Base-by-base conservation (phyloP, 345 rosid genomes). In the Bretschneidera sinensis region DNA sequence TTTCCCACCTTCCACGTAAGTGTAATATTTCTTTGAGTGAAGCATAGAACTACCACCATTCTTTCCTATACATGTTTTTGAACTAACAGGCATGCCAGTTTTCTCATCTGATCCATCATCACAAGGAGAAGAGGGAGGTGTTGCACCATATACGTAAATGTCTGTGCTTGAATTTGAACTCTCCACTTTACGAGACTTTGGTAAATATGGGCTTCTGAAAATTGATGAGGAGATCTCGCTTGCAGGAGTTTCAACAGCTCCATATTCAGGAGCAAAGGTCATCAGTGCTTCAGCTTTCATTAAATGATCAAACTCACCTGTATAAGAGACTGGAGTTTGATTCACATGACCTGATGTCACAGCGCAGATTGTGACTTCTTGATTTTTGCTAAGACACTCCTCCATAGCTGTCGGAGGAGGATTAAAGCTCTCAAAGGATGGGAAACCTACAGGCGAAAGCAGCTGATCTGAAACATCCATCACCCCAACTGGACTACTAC, bases 181-280 rank as follows among this genome's bases (percentile, higher is more conserved):
- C 78, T 83, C 92, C 63, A 69, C 76, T 64, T 70, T 81, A 56
- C 76, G 80, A 64, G 95, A 86, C 64, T 88, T 81, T 49, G 99
- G 99, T 55, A 77, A 74, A 78, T 94, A 94, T 55, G 99, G 96
- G 62, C 77, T 86, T 77, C 77, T 88, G 75, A 88, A 83, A 76
- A 83, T 74, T 20, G 88, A 75, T 4, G 83, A 79, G 45, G 87
- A 80, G 55, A 76, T 48, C 63, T 86, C 96, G 65, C 85, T 83
- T 54, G 76, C 22, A 39, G 85, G 80, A 64, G 92, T 73, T 79
- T 90, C 96, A 61, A 94, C 95, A 34, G 97, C 97, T 57, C 95
- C 97, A 83, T 88, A 94, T 73, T 94, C 99, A 15, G 86, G 83
- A 65, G 99, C 95, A 81, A 88, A 90, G 11, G 96, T 85, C 95